A percentile compares a stretch with the other conserved stretches of the same genome.
These are phyloP conservation scores for Pittosporum tobira DNA, from an alignment of 129 eudicot genomes.

Conservation along the genomic window DNA sequence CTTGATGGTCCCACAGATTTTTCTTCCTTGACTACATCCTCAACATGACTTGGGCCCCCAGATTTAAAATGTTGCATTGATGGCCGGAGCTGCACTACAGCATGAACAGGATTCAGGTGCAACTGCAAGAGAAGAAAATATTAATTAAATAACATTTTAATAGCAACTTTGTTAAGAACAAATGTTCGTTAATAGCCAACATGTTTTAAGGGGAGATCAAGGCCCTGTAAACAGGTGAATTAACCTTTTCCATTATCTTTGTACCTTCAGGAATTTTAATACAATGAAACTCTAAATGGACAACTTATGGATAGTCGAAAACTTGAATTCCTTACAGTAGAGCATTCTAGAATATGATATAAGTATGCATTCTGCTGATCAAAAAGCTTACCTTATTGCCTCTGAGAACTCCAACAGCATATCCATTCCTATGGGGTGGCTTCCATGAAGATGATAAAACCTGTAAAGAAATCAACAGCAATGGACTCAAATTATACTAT, in stretches of 20 bases:
- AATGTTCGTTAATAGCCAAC: too few species aligned
- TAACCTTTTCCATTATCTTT: not conserved
- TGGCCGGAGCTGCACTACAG: constrained; percentile 91
- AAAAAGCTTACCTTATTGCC: constrained; percentile 55
- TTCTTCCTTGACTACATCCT: constrained; percentile 25
- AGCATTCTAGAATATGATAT: not conserved
- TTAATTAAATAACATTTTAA: not conserved
- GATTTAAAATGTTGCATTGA: constrained; percentile 53
- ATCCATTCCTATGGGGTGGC: constrained; percentile 34
- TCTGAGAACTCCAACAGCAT: constrained; percentile 61
- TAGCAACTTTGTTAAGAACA: not conserved
- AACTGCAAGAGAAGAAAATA: constrained; percentile 58
- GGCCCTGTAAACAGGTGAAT: not conserved
- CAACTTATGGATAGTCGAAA: not conserved
- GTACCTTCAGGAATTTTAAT: not conserved
- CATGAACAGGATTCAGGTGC: constrained; percentile 72
- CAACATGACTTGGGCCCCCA: constrained; percentile 21
- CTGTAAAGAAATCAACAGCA: constrained; percentile 27
- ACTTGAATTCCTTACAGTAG: not conserved
- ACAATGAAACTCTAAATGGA: not conserved
- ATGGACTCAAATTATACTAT: not conserved
- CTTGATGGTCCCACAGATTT: constrained; percentile 34
- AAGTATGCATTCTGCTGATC: not conserved
- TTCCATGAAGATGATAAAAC: constrained; percentile 51
- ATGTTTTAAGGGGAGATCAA: not conserved